phyloP scores from a whole-genome alignment of 208 protist species.

The Trypanosomatidae sp. region DNA sequence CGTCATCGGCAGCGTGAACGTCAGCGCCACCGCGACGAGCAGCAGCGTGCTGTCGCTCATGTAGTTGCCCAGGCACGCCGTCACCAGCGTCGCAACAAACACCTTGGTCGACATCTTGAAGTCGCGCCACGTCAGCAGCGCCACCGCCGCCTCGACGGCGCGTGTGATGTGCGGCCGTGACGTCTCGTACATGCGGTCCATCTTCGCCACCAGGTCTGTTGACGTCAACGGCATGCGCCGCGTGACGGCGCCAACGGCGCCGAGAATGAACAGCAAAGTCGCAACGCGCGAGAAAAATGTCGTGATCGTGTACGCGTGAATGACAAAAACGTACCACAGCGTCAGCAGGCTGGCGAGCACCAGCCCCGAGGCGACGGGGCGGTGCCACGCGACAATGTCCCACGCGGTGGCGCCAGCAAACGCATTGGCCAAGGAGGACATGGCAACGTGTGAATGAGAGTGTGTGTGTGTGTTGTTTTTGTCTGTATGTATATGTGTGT shows the following conservation, averaged over 20 bases:
- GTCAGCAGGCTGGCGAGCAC: conserved; percentile 16
- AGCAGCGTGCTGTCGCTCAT: conserved; percentile 49
- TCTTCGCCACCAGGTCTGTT: conserved; percentile 19
- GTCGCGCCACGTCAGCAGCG: conserved; percentile 55
- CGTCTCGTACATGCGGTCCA: conserved; percentile 38
- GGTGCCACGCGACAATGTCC: conserved; percentile 57
- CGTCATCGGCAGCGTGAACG: conserved; percentile 37
- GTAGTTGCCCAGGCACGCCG: conserved; percentile 57
- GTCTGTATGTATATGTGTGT: conserved; percentile 3
- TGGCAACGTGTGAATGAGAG: conserved; percentile 1
- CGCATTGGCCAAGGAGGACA: not conserved
- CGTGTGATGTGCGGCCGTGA: conserved; percentile 20
- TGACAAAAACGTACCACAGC: conserved; percentile 41
- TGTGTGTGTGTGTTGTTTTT: conserved; percentile 1
- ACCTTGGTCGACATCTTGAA: conserved; percentile 22
- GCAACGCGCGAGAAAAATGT: conserved; percentile 53
- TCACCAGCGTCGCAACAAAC: conserved; percentile 20
- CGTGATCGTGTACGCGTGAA: conserved; percentile 57
- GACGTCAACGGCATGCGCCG: conserved; percentile 14
- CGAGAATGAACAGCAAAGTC: conserved; percentile 19
- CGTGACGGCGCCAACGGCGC: conserved; percentile 16
- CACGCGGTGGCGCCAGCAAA: conserved; percentile 17
- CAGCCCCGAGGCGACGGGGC: conserved; percentile 34
- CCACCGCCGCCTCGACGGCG: conserved; percentile 10
- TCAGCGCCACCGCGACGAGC: conserved; percentile 12